Base-by-base conservation (phyloP, 306 rosid species). In the Cercis canadensis region DNA sequence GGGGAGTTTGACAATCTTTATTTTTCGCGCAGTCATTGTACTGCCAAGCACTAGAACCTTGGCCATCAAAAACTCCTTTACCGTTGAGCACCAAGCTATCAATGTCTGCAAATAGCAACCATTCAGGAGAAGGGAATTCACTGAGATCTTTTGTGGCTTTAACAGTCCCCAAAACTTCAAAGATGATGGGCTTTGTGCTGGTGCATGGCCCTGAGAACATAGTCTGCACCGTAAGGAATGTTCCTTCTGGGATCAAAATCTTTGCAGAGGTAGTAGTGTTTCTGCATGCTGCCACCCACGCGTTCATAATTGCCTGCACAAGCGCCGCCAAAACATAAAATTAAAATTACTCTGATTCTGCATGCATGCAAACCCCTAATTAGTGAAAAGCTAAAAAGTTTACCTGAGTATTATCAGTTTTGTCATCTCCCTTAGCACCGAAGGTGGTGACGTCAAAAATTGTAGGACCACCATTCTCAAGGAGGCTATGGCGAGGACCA, bases 231-330 rank as follows among this genome's bases (percentile, higher is more conserved):
- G 68, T 18, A 53, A 74, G 19, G 69, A 67, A 92, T 16, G 57
- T 57, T 9, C 92, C 98, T 0, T 5, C 15, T 8, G 98, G 96
- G 43, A 92, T 67, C 74, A 86, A 11, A 65, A 92, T 73, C 82
- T 61, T 92, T 8, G 88, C 70, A 2, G 24, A 57, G 0, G 53
- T 45, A 2, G 79, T 81, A 14, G 53, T 50, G 15, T 82, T 70
- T 60, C 72, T 85, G 54, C 98, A 92, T 29, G 98, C 96, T 37
- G 44, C 77, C 6, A 43, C 58, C 96, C 95, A 92, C 8, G 98
- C 87, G 15, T 67, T 75, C 75, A 81, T 89, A 75, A 92, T 81
- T 55, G 89, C 86, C 98, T 89, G 66, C 79, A 75, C 29, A 24
- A 24, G 1, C 29, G 3, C 29, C 29, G 29, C 29, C 29, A 3